Conservation (phyloP, 345 rosid species). For the Citrus hindsii region DNA sequence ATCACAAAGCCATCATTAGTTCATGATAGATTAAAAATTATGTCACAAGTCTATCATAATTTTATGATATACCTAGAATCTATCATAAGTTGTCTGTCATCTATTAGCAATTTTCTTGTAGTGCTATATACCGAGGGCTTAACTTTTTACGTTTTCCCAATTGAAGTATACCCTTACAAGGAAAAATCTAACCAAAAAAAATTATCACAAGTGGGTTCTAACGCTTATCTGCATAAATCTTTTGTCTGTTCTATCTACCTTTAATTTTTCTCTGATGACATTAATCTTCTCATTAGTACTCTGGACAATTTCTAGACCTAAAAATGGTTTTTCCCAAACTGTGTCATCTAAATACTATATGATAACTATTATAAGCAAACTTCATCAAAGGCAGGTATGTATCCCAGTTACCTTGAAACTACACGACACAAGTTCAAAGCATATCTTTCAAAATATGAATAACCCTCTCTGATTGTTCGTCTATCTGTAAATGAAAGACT, state of each 20-base stretch:
- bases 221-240: not conserved
- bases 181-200: not conserved
- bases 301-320: not conserved
- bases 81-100: no score
- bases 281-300: not conserved
- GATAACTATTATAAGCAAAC: not conserved
- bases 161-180: not conserved
- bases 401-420: not conserved
- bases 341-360: not conserved
- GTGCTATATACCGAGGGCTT: not conserved
- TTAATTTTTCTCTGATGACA: not conserved
- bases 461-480: not conserved
- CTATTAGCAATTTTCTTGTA: no score
- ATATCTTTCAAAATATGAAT: not conserved
- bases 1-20: no score
- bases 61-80: no score
- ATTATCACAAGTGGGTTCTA: no score
- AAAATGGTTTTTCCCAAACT: not conserved
- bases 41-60: no score
- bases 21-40: no score
- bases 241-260: not conserved
- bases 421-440: not conserved
- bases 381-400: not conserved
- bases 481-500: not conserved
- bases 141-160: not conserved